Percentiles rank a stretch among this genome's conserved stretches.
Evolutionary conservation across 805 yeast species (phyloP).

Genomic region (Hanseniaspora nectarophila): DNA sequence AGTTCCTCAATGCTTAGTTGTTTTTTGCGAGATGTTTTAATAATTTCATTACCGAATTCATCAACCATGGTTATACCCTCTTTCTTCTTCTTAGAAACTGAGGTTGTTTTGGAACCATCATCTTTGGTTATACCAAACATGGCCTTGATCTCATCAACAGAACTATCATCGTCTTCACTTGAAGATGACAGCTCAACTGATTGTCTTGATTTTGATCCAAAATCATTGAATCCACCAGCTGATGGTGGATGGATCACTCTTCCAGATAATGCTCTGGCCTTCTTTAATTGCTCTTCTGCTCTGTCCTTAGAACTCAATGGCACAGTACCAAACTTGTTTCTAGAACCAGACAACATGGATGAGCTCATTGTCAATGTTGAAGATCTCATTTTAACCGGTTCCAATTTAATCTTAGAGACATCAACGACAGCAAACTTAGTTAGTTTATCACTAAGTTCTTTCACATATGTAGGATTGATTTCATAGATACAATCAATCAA

Average conservation of each 20-base stretch:
- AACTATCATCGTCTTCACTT: slow-evolving; percentile 31
- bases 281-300: slow-evolving; percentile 24
- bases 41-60: slow-evolving; percentile 28
- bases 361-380: slow-evolving; percentile 14
- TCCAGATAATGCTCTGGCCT: slow-evolving; percentile 27
- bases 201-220: slow-evolving; percentile 23
- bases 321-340: slow-evolving; percentile 10
- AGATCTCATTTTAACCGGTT: slow-evolving; percentile 17
- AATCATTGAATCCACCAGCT: slow-evolving; percentile 38
- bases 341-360: slow-evolving; percentile 12
- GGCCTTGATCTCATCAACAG: slow-evolving; percentile 24
- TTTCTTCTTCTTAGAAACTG: background rate
- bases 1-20: slow-evolving; percentile 34
- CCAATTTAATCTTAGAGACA: slow-evolving; percentile 19
- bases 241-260: slow-evolving; percentile 37
- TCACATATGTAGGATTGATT: slow-evolving; percentile 7
- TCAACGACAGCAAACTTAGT: background rate
- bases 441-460: slow-evolving; percentile 8
- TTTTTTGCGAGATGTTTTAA: slow-evolving; percentile 28
- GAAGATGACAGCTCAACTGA: slow-evolving; percentile 12
- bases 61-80: slow-evolving; percentile 11
- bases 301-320: slow-evolving; percentile 14
- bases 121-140: slow-evolving; percentile 24
- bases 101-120: background rate
- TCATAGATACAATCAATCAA: slow-evolving; percentile 8